A percentile compares a stretch with the other conserved stretches of the same genome.
Evolutionary conservation across 1,284 basidiomycete genomes (phyloP).

Genomic region (Leccinum proliferum): DNA sequence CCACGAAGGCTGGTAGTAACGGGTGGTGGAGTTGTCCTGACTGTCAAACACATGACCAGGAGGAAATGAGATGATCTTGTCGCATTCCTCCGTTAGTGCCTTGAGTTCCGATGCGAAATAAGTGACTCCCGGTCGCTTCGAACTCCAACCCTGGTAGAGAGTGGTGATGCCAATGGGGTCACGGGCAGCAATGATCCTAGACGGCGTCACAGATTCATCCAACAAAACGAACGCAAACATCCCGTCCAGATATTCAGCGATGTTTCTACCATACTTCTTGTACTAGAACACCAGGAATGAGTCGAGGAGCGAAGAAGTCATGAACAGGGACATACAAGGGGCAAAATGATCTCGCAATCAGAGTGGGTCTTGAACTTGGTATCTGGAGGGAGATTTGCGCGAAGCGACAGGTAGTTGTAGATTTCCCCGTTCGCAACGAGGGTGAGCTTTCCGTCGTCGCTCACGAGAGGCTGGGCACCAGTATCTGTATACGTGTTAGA

Average conservation of each 20-base stretch:
- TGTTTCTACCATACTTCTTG: slow-evolving; percentile 70
- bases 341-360: slow-evolving; percentile 97
- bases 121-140: slow-evolving; percentile 76
- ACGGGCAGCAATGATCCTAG: slow-evolving; percentile 90
- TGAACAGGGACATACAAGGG: slow-evolving; percentile 54
- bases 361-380: slow-evolving; percentile 96
- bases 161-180: slow-evolving; percentile 99
- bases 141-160: slow-evolving; percentile 94
- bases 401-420: slow-evolving; percentile 92
- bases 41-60: slow-evolving; percentile 96
- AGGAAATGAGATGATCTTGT: slow-evolving; percentile 93
- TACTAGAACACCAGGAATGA: slow-evolving; percentile 50
- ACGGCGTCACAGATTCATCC: slow-evolving; percentile 87
- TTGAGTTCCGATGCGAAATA: slow-evolving; percentile 99
- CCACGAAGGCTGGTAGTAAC: slow-evolving; percentile 88
- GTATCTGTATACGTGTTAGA: slow-evolving; percentile 58
- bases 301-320: not conserved
- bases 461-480: slow-evolving; percentile 93
- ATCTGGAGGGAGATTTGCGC: slow-evolving; percentile 58
- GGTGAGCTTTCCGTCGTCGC: slow-evolving; percentile 80
- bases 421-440: slow-evolving; percentile 99
- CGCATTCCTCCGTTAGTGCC: slow-evolving; percentile 88
- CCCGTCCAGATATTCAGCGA: slow-evolving; percentile 86
- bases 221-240: slow-evolving; percentile 99
- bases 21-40: slow-evolving; percentile 64